Conservation (phyloP, 1,139 yeast genomes). For the Suhomyces ambrosiae region DNA sequence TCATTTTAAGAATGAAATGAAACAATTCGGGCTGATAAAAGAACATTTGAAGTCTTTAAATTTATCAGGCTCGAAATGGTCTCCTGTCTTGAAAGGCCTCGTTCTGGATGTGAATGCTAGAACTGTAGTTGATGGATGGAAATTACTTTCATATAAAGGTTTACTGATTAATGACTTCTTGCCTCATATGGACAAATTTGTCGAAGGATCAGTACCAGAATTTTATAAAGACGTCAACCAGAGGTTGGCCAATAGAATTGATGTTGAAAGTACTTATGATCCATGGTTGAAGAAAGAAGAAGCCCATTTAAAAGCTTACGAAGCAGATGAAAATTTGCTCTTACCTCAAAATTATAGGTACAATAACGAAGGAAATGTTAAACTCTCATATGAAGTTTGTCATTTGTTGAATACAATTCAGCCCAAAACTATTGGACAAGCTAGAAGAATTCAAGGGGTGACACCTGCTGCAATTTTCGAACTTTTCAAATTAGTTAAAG, state of each 20-base stretch:
- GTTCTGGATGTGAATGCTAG: slow-evolving; percentile 43
- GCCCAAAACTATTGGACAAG: slow-evolving; percentile 92
- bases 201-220: slow-evolving; percentile 21
- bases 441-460: slow-evolving; percentile 89
- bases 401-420: slow-evolving; percentile 69
- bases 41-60: slow-evolving; percentile 47
- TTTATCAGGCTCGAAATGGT: slow-evolving; percentile 66
- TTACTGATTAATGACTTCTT: slow-evolving; percentile 32
- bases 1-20: slow-evolving; percentile 48
- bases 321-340: slow-evolving; percentile 73
- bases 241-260: slow-evolving; percentile 61
- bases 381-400: slow-evolving; percentile 75
- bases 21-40: slow-evolving; percentile 46
- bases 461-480: slow-evolving; percentile 86
- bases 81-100: slow-evolving; percentile 47
- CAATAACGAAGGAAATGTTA: slow-evolving; percentile 46
- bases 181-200: slow-evolving; percentile 32
- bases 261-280: slow-evolving; percentile 80
- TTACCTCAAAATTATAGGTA: slow-evolving; percentile 73
- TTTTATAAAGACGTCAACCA: slow-evolving; percentile 39
- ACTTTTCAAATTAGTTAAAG: slow-evolving; percentile 50
- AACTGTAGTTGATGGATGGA: slow-evolving; percentile 47
- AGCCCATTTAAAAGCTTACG: slow-evolving; percentile 71
- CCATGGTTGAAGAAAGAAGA: slow-evolving; percentile 79
- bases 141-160: slow-evolving; percentile 44